Evolutionary conservation across 495 filamentous ascomycete species (phyloP), one percentile per base, ranked within the genome.

Genomic region (Clavariopsis aquatica): DNA sequence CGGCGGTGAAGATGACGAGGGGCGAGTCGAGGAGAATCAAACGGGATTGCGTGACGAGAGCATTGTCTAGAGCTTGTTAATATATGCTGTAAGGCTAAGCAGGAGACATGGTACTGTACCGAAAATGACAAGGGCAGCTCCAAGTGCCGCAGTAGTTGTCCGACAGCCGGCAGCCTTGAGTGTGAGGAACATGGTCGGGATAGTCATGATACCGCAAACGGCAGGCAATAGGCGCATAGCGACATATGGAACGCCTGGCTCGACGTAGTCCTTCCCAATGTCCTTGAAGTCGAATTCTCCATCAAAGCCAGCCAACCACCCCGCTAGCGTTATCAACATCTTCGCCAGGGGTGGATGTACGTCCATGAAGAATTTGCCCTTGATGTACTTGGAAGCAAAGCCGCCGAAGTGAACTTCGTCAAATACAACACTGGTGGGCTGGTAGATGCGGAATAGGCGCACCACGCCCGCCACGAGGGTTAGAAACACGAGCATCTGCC

Each of bases 381-480:
- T 97, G 81, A 98, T 98, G 74, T 98, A 98, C 75, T 98, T 98
- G 63, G 89, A 89, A 45, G 94, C 94, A 72, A 98, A 98, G 3
- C 94, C 94, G 71, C 94, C 94, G 77, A 98, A 98, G 75, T 98
- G 94, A 75, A 98, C 94, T 82, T 98, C 94, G 73, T 98, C 94
- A 75, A 98, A 98, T 51, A 98, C 94, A 38, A 98, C 94, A 71
- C 93, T 97, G 66, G 86, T 88, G 46, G 94, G 94, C 74, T 97
- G 92, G 76, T 95, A 96, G 77, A 98, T 96, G 74, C 91, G 86
- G 82, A 96, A 98, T 28, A 98, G 78, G 64, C 94, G 88, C 60
- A 98, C 92, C 62, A 86, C 78, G 27, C 87, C 82, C 20, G 89
- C 91, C 59, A 96, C 68, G 47, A 93, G 61, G 46, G 91, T 96